Percentiles rank a stretch among this genome's conserved stretches.
Conservation (phyloP, 768 basidiomycete species). For the Agrocybe pediades region DNA sequence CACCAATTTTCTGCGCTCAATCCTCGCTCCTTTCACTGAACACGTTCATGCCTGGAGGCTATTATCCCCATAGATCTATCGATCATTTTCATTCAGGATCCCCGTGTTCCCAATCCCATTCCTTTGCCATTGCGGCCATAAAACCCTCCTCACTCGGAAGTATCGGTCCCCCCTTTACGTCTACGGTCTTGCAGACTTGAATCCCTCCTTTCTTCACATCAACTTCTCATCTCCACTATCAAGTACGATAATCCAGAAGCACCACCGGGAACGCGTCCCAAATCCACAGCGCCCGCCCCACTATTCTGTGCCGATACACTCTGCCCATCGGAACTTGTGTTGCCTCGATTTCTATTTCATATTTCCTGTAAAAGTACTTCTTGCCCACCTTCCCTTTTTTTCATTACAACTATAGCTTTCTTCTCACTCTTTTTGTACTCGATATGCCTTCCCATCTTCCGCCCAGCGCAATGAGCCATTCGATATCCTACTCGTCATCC, state of each 20-base stretch:
- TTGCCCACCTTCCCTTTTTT: too few relatives aligned
- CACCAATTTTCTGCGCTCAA: neutral
- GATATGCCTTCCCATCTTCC: neutral
- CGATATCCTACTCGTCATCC: neutral
- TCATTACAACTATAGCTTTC: neutral
- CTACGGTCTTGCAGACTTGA: neutral
- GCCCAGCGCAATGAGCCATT: neutral
- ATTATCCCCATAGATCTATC: neutral
- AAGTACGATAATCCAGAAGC: neutral
- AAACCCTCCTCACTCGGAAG: neutral
- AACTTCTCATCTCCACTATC: neutral
- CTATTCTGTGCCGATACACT: neutral
- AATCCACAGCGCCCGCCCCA: too few relatives aligned
- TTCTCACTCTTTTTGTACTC: neutral
- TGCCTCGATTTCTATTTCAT: neutral
- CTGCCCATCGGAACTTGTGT: neutral
- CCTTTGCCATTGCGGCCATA: neutral
- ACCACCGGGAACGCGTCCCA: neutral
- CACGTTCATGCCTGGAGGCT: slow-evolving; percentile 20
- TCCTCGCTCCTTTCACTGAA: neutral
- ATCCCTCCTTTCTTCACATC: neutral
- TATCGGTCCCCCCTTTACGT: neutral
- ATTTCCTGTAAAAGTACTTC: neutral
- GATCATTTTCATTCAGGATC: slow-evolving; percentile 1
- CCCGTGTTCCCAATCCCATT: neutral